Evolutionary conservation across 2,329 filamentous ascomycete species (phyloP).

Genomic region (Colletotrichum sojae): DNA sequence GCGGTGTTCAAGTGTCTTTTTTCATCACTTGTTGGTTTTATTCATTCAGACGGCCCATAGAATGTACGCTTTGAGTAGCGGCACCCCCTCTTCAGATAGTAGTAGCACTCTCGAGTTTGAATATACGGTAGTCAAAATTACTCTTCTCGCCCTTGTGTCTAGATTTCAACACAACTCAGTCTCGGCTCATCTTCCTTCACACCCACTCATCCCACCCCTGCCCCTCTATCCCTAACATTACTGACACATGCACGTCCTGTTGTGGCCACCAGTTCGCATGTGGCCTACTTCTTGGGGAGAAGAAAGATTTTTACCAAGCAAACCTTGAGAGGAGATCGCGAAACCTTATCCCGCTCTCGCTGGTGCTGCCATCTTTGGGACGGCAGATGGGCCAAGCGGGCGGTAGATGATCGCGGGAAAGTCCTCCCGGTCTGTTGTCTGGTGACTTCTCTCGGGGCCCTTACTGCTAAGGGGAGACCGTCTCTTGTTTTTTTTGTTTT

Average conservation of each 20-base stretch:
- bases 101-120: constrained; percentile 33
- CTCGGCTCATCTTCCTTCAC: neutral
- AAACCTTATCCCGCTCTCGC: neutral
- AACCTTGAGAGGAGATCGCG: constrained; percentile 1
- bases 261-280: constrained; percentile 13
- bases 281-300: neutral
- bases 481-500: neutral
- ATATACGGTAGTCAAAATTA: constrained; percentile 35
- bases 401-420: too few relatives aligned
- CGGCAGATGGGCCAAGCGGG: too few relatives aligned
- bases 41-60: constrained; percentile 35
- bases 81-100: constrained; percentile 33
- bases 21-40: constrained; percentile 1
- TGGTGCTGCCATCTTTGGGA: too few relatives aligned
- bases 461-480: too few relatives aligned
- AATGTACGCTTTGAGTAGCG: constrained; percentile 35
- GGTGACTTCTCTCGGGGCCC: too few relatives aligned
- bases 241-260: constrained; percentile 2
- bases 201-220: neutral
- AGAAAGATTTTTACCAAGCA: too few relatives aligned
- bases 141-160: neutral
- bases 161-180: too few relatives aligned
- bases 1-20: constrained; percentile 30
- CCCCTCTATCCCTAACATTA: neutral
- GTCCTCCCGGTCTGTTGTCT: too few relatives aligned